Evolutionary conservation across 192 early-diverging fungal species (phyloP).

Genomic region (Chytriomyces sp.): DNA sequence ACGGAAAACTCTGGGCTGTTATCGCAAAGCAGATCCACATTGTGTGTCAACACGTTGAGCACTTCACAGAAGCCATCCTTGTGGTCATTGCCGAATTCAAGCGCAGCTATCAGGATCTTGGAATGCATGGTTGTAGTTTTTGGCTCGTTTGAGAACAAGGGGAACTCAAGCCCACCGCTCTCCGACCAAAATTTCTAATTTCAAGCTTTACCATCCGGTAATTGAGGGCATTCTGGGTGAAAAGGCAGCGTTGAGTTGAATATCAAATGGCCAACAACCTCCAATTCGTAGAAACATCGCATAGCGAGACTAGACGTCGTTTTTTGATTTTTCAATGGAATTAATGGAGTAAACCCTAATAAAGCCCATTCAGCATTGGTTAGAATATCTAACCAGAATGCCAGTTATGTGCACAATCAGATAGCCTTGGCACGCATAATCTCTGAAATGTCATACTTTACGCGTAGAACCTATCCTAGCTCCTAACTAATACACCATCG

Average conservation of each 20-base stretch:
- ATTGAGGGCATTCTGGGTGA: background rate
- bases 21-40: background rate
- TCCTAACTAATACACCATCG: background rate
- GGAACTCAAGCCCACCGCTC: background rate
- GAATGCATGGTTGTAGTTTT: background rate
- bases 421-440: background rate
- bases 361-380: background rate
- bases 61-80: slow-evolving; percentile 12
- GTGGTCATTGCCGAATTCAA: slow-evolving; percentile 10
- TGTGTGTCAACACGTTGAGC: slow-evolving; percentile 11
- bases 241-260: too few relatives aligned
- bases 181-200: background rate
- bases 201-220: background rate
- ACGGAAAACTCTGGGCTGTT: background rate
- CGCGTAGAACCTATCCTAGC: background rate
- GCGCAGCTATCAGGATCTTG: background rate
- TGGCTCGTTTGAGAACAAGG: background rate
- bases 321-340: background rate
- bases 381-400: background rate
- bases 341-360: background rate
- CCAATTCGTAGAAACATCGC: background rate
- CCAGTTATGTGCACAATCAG: background rate
- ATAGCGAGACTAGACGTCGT: background rate
- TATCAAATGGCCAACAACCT: background rate
- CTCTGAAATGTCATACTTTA: background rate